Base-by-base conservation (phyloP, 345 rosid genomes). In the Alliaria petiolata region DNA sequence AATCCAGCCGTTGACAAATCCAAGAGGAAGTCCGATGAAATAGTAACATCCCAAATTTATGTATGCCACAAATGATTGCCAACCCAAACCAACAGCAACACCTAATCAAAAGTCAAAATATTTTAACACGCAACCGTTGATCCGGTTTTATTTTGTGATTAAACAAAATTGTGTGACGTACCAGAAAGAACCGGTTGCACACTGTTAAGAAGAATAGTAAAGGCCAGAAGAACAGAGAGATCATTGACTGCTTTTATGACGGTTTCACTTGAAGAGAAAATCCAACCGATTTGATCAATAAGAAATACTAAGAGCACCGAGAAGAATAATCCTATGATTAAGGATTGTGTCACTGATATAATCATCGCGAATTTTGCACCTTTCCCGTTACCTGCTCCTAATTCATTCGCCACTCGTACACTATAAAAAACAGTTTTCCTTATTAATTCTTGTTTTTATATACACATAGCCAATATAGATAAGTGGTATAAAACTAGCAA, bases 1-100 rank as follows among this genome's bases (percentile, higher is more conserved):
- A 13, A 82, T 75, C 88, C 85, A 83, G 1, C 86, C 92, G 82
- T 86, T 74, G 1, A 82, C 14, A 70, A 83, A 12, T 22, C 93
- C 97, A 33, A 91, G 84, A 0, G 92, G 93, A 17, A 91, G 82
- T 8, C 96, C 96, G 43, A 84, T 26, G 7, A 83, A 22, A 38
- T 87, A 89, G 61, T 89, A 89, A 61, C 93, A 87, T 4, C 86
- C 90, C 50, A 89, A 52, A 64, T 87, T 92, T 57, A 89, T 38
- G 28, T 76, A 92, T 0, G 93, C 96, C 33, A 87, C 86, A 12
- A 28, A 33, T 1, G 88, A 78, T 74, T 92, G 91, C 96, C 93
- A 85, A 15, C 96, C 97, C 0, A 87, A 85, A 35, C 95, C 95
- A 8, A 91, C 81, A 11, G 93, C 97, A 54, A 83, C 97, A 15